Evolutionary conservation across 192 early-diverging fungal species (phyloP).

Genomic region (Umbelopsis ramanniana): DNA sequence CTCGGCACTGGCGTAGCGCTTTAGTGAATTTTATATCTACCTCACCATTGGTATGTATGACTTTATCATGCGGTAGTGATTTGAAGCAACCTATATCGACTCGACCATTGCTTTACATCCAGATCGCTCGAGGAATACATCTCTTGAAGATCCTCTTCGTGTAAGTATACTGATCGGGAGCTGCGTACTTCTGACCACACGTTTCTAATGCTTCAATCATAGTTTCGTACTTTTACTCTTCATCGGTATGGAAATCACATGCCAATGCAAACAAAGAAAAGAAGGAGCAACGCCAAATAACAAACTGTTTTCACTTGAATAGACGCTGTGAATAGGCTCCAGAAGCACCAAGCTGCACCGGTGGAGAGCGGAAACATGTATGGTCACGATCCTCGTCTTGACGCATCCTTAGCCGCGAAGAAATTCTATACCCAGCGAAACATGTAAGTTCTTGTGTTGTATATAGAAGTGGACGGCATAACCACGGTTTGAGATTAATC

Average conservation of each 20-base stretch:
- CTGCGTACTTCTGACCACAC: neutral
- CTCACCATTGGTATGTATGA: conserved; percentile 39
- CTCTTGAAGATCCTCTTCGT: conserved; percentile 54
- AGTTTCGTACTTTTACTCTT: conserved; percentile 61
- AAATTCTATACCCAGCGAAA: conserved; percentile 65
- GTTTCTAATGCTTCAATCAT: neutral
- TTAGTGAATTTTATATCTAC: conserved; percentile 49
- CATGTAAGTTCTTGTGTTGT: conserved; percentile 40
- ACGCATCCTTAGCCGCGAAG: conserved; percentile 42
- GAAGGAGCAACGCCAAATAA: neutral
- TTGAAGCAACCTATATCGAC: neutral
- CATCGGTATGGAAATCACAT: conserved; percentile 42
- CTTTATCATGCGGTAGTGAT: neutral
- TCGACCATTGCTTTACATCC: neutral
- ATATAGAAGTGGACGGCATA: neutral
- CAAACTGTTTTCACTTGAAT: neutral
- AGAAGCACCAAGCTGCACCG: conserved; percentile 31
- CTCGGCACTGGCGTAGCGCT: conserved; percentile 48
- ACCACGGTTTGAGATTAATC: neutral
- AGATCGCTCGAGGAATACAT: conserved; percentile 42
- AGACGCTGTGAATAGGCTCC: conserved; percentile 56
- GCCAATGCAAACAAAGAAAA: neutral
- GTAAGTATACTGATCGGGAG: conserved; percentile 36
- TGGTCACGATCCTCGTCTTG: conserved; percentile 40
- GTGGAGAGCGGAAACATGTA: conserved; percentile 23